A percentile compares a stretch with the other conserved stretches of the same genome.
phyloP scores from a whole-genome alignment of 2,329 filamentous ascomycete genomes.

The Leptographium galeiforme region DNA sequence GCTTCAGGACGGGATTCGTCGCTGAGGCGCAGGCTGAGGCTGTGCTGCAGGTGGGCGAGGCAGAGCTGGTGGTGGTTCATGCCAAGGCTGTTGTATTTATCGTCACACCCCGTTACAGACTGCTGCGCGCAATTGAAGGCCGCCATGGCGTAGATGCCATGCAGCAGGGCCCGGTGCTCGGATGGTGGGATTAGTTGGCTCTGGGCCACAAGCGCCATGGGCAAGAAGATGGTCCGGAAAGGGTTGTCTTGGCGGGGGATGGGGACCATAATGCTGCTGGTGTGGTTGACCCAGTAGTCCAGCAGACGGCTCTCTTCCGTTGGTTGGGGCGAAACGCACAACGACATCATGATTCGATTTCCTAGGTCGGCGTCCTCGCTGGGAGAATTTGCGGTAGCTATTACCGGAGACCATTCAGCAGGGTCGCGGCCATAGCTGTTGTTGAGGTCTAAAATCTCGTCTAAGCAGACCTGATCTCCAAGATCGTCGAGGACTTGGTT shows the following conservation, averaged over 20 bases:
- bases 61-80: not conserved
- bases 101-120: not conserved
- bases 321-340: not conserved
- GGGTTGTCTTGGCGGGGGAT: not conserved
- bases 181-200: not conserved
- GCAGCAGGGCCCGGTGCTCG: not conserved
- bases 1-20: not conserved
- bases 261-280: not conserved
- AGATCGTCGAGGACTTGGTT: too few relatives aligned
- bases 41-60: not conserved
- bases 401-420: too few relatives aligned
- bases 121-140: conserved; percentile 1
- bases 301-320: not conserved
- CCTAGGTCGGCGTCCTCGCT: not conserved
- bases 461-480: too few relatives aligned
- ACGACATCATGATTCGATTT: not conserved
- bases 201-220: not conserved
- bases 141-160: conserved; percentile 1
- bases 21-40: not conserved
- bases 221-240: not conserved
- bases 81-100: not conserved
- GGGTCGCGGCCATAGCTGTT: too few relatives aligned
- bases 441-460: too few relatives aligned
- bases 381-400: not conserved
- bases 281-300: not conserved